Evolutionary conservation across 345 rosid species (phyloP).

Genomic region (Acer negundo): DNA sequence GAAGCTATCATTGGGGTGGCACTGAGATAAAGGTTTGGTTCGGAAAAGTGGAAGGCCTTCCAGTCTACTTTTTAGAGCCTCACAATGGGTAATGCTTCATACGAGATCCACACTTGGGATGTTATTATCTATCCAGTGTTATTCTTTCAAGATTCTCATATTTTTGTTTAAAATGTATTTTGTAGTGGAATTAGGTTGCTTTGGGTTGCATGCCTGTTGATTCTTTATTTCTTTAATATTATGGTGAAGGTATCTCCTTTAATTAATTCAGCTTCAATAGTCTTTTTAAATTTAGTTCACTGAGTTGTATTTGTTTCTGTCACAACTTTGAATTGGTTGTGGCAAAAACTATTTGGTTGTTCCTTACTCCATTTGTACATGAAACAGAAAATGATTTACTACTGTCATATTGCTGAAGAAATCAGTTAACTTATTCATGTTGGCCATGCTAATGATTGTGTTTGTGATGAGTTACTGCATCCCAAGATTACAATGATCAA

Average conservation of each 20-base stretch:
- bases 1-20: slow-evolving; percentile 81
- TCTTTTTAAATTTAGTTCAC: neutral
- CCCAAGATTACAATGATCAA: neutral
- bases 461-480: neutral
- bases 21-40: slow-evolving; percentile 90
- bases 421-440: neutral
- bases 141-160: neutral
- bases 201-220: neutral
- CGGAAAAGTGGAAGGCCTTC: slow-evolving; percentile 89
- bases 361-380: neutral
- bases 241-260: neutral
- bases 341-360: neutral
- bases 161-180: neutral
- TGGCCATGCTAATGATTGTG: neutral
- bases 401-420: neutral
- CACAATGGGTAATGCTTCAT: slow-evolving; percentile 66
- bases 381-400: neutral
- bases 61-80: slow-evolving; percentile 90
- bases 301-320: neutral
- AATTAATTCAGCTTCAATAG: neutral
- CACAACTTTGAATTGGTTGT: neutral
- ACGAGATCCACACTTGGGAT: slow-evolving; percentile 7
- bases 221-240: neutral
- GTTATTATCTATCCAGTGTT: neutral
- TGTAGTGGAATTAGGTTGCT: neutral